Base-by-base conservation (phyloP, 1,139 yeast species). In the Wickerhamomyces sp. region DNA sequence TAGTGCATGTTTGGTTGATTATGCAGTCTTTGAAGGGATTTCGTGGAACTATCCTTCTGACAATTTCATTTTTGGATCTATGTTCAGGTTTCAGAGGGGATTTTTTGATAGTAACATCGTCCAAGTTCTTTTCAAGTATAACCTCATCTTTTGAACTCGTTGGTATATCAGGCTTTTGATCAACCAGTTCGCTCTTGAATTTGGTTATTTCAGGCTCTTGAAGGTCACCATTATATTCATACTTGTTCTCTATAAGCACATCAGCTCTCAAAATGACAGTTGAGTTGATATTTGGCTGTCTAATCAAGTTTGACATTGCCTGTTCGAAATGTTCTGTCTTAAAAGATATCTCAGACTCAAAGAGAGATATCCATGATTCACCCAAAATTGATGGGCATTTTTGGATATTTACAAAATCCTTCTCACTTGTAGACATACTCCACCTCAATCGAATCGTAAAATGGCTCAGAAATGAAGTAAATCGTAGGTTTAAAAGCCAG, bases 241-340 rank as follows among this genome's bases (percentile, higher is more conserved):
- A 76, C 3, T 58, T 59, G 41, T 65, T 68, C 49, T 84, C 90
- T 34, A 68, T 66, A 34, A 89, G 61, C 21, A 90, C 78, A 60
- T 90, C 97, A 0, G 97, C 95, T 52, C 97, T 68, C 66, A 90
- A 68, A 29, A 90, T 84, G 24, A 88, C 94, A 0, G 97, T 85
- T 8, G 97, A 90, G 61, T 90, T 90, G 61, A 90, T 84, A 59
- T 90, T 87, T 13, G 97, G 97, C 47, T 88, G 89, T 45, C 74
- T 72, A 40, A 90, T 83, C 46, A 90, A 70, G 59, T 89, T 86
- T 33, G 76, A 61, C 92, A 88, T 84, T 5, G 96, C 96, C 10
- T 67, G 64, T 43, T 78, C 80, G 56, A 81, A 89, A 63, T 88
- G 85, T 6, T 58, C 57, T 3, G 68, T 56, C 13, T 55, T 54